Evolutionary conservation across 2,329 filamentous ascomycete genomes (phyloP), one percentile per base, ranked within the genome.

Genomic region (Nemania sp.): DNA sequence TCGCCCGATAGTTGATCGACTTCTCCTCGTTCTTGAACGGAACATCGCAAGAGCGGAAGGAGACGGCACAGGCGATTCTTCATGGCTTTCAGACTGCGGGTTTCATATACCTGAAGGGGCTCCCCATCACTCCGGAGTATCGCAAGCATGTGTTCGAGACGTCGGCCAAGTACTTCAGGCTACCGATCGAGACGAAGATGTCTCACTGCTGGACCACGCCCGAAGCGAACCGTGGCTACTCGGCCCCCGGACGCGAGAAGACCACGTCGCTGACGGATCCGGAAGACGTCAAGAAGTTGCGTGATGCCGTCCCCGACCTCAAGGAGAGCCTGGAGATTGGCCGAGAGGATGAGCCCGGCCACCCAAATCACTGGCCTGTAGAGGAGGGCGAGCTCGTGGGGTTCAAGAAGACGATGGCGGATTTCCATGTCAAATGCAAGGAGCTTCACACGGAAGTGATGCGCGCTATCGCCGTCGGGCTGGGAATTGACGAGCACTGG

Each of bases 31-130:
- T 93, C 75, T 84, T 91, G 21, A 76, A 81, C 59, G 89, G 89
- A 35, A 81, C 82, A 18, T 78, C 83, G 0, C 69, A 80, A 10
- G 79, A 89, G 67, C 89, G 88, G 68, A 78, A 82, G 52, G 77
- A 82, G 45, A 87, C 90, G 1, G 92, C 92, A 20, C 76, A 86
- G 54, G 85, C 89, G 42, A 87, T 97, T 67, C 86, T 94, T 12
- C 73, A 86, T 54, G 92, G 91, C 43, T 96, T 97, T 79, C 90
- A 92, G 69, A 88, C 84, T 1, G 90, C 92, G 2, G 93, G 93
- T 59, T 97, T 97, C 80, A 85, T 97, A 71, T 97, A 97, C 76
- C 85, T 96, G 40, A 88, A 88, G 68, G 90, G 94, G 75, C 88
- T 94, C 67, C 85, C 89, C 42, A 89, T 97, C 62, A 76, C 87